Percentiles rank a stretch among this genome's conserved stretches.
These are phyloP conservation scores for Pythium insidiosum DNA, from an alignment of 352 stramenopile genomes.

Conservation along the genomic window DNA sequence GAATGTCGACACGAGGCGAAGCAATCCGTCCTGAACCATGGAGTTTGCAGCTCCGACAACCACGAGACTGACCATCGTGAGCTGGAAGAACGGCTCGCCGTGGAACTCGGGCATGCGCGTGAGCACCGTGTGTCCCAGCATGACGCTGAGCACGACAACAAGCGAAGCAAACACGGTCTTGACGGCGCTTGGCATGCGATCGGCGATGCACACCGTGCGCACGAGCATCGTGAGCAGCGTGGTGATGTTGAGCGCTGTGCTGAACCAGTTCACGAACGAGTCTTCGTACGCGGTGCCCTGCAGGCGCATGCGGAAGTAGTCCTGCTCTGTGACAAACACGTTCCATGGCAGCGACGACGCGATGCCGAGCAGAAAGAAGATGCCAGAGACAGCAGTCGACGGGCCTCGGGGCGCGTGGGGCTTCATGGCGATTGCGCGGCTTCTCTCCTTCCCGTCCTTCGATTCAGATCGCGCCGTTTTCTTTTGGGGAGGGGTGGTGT, in stretches of 20 bases:
- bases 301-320: conserved; percentile 69
- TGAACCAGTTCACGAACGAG: conserved; percentile 85
- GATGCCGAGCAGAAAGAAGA: conserved; percentile 78
- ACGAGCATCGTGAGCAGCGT: conserved; percentile 71
- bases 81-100: conserved; percentile 61
- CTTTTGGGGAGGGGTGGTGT: too few relatives aligned
- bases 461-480: too few relatives aligned
- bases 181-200: conserved; percentile 51
- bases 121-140: conserved; percentile 63
- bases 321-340: conserved; percentile 79
- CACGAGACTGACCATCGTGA: conserved; percentile 69
- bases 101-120: conserved; percentile 66
- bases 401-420: not conserved
- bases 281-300: conserved; percentile 54
- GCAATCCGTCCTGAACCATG: conserved; percentile 73
- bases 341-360: conserved; percentile 78
- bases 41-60: conserved; percentile 57
- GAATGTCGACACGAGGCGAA: conserved; percentile 72
- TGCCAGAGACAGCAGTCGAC: conserved; percentile 41
- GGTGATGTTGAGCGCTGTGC: conserved; percentile 75
- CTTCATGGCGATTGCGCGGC: not conserved
- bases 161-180: conserved; percentile 60
- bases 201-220: conserved; percentile 45
- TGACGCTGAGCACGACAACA: conserved; percentile 57
- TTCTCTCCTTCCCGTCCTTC: conserved; percentile 2